Percentiles rank a stretch among this genome's conserved stretches.
Evolutionary conservation across 345 rosid genomes (phyloP).

Genomic region (Eutrema yunnanense): DNA sequence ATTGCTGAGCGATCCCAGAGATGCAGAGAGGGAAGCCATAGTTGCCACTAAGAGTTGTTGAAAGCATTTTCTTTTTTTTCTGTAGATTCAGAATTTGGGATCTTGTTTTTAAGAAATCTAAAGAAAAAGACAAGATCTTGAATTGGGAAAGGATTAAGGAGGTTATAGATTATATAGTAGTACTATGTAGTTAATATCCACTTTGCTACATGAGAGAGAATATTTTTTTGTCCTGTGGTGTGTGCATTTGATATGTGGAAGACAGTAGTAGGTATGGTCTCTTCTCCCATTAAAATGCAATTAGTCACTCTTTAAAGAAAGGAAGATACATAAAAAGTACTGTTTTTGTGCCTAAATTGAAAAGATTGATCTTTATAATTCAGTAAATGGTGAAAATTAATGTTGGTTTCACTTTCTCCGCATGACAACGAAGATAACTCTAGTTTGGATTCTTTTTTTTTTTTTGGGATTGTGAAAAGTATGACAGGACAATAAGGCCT

Average conservation of each 20-base stretch:
- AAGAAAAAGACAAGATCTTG: constrained; percentile 10
- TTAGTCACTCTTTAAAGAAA: not conserved
- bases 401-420: not conserved
- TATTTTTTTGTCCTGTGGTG: not conserved
- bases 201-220: not conserved
- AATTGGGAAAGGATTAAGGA: not conserved
- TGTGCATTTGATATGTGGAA: constrained; percentile 7
- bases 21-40: constrained; percentile 53
- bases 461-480: not conserved
- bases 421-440: constrained; percentile 9
- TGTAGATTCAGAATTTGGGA: not conserved
- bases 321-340: not conserved
- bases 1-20: constrained; percentile 33
- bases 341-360: not conserved
- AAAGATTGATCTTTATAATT: not conserved
- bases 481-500: not conserved
- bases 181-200: constrained; percentile 9
- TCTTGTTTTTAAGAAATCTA: not conserved
- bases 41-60: constrained; percentile 40
- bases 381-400: not conserved
- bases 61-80: constrained; percentile 27
- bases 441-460: not conserved
- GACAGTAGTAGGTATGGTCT: constrained; percentile 14
- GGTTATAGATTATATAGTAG: constrained; percentile 4
- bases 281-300: not conserved